Conservation (phyloP, 2,329 filamentous ascomycete species). For the Fusarium odoratissimum region DNA sequence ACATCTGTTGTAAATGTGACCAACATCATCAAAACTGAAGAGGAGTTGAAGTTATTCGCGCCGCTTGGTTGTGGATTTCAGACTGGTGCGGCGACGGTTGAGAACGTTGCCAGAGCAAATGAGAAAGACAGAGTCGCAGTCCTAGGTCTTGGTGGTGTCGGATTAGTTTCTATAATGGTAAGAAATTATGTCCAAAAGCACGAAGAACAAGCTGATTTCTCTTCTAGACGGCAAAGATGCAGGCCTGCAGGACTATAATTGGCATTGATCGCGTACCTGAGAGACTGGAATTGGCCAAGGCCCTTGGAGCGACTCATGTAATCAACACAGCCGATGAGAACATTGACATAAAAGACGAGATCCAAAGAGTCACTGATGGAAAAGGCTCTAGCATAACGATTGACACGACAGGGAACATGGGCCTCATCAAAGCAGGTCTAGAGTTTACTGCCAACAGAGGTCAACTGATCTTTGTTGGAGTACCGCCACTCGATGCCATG, state of each 20-base stretch:
- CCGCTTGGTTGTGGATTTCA: not conserved
- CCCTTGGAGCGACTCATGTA: not conserved
- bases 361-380: not conserved
- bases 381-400: not conserved
- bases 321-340: not conserved
- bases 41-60: not conserved
- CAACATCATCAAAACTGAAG: not conserved
- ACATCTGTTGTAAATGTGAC: not conserved
- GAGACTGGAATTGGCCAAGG: not conserved
- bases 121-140: not conserved
- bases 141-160: not conserved
- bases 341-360: not conserved
- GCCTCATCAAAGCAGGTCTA: not conserved
- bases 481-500: not conserved
- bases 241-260: not conserved
- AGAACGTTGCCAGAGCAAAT: not conserved
- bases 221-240: not conserved
- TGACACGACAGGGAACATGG: constrained; percentile 1
- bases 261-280: not conserved
- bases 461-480: constrained; percentile 1
- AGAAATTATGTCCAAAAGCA: rapidly evolving
- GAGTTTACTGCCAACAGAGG: constrained; percentile 1
- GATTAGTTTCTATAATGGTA: constrained; percentile 4
- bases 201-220: not conserved
- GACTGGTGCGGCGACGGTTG: not conserved